Base-by-base conservation (phyloP, 2,329 filamentous ascomycete genomes). In the Hypoxylon sp. region DNA sequence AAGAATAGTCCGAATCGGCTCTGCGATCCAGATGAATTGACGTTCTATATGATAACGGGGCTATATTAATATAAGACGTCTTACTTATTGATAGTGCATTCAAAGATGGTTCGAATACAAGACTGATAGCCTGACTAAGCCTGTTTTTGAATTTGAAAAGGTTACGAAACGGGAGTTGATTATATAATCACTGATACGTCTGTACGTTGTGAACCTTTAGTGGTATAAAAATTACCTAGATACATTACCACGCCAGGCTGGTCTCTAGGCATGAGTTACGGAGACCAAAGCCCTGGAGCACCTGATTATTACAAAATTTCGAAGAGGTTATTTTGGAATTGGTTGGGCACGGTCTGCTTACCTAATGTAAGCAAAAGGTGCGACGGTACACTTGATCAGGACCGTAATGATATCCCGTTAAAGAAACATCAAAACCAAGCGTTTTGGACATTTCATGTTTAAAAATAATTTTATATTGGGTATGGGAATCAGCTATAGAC, bases 401-500 rank as follows among this genome's bases (percentile, higher is more conserved):
- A 23, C 23, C 23, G 23, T 41, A 19, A 17, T 9, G 6, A 17
- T 7, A 41, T 17, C n/a, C 17, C n/a, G n/a, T 7, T 17, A 23
- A 23, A 23, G 23, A 23, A 5, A 23, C 5, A 5, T 23, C 5
- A 23, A 23, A 23, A 23, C 23, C 23, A 23, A 2, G 23, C 21
- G 5, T 25, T 23, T 6, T 10, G 68, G 63, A 57, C 9, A 61
- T 36, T 9, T 56, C n/a, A 10, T 13, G 6, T 38, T 41, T 14
- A 59, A 50, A 49, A 41, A 3, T 28, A 48, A 30, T 46, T 9
- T 34, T 49, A 65, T 60, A 49, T 43, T 34, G 53, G 53, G 60
- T 63, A 63, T 63, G 55, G 55, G 43, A 36, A 48, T 59, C 49
- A 51, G 50, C 49, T 21, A 36, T 50, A 49, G 56, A 50, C 59